Conservation (phyloP, 768 basidiomycete species). For the Mycena metata region DNA sequence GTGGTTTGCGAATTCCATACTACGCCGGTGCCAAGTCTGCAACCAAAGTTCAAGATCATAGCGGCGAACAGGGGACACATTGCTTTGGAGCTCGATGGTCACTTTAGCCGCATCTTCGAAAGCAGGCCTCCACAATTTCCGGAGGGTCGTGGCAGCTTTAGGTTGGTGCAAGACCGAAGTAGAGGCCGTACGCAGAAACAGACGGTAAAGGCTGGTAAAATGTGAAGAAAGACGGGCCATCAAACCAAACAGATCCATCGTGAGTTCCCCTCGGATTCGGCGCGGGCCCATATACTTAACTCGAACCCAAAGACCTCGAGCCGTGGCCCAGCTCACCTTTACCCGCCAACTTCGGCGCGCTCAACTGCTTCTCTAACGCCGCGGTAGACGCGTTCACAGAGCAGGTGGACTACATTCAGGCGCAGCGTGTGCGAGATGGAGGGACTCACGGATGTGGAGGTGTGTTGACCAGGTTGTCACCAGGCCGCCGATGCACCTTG, state of each 20-base stretch:
- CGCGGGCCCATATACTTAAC: no score
- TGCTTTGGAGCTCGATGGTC: constrained; percentile 55
- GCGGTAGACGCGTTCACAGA: constrained; percentile 49
- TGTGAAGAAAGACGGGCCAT: constrained; percentile 28
- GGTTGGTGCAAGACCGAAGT: constrained; percentile 70
- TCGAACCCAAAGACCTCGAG: no score
- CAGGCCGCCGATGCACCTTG: background rate
- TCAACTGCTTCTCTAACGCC: constrained; percentile 52
- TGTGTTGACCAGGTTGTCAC: constrained; percentile 35
- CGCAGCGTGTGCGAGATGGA: constrained; percentile 39
- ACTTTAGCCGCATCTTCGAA: constrained; percentile 66
- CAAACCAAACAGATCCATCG: no score
- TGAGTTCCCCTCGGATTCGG: no score
- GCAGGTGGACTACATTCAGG: constrained; percentile 45
- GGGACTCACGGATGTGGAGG: constrained; percentile 29
- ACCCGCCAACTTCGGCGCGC: constrained; percentile 39
- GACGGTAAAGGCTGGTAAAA: constrained; percentile 72
- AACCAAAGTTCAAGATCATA: constrained; percentile 59
- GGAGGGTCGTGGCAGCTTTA: constrained; percentile 57
- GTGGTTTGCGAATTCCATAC: constrained; percentile 46
- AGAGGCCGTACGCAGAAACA: constrained; percentile 68
- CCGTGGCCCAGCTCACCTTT: constrained; percentile 41
- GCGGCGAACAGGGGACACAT: constrained; percentile 44
- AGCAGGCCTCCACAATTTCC: constrained; percentile 64
- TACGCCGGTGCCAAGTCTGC: constrained; percentile 66